phyloP scores from a whole-genome alignment of 192 early-diverging fungal species.

The Irineochytrium annulatum region DNA sequence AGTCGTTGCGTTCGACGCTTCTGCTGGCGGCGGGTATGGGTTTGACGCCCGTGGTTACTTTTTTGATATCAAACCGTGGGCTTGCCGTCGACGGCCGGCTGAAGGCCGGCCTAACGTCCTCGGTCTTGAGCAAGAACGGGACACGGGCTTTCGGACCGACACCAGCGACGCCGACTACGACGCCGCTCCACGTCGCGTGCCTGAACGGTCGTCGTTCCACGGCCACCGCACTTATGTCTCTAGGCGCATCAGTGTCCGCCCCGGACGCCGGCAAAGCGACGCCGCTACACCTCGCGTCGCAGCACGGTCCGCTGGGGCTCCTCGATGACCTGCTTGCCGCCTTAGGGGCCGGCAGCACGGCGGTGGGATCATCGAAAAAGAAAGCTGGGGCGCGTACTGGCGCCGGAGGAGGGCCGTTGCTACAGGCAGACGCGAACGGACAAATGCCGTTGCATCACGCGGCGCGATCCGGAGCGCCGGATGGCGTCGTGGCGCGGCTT shows the following conservation, averaged over 20 bases:
- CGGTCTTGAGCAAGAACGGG: background rate
- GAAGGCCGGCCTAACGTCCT: background rate
- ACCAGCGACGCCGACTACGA: background rate
- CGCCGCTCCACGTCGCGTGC: constrained; percentile 31
- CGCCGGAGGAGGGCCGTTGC: background rate
- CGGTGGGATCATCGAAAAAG: background rate
- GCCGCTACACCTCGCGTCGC: constrained; percentile 28
- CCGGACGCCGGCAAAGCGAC: constrained; percentile 13
- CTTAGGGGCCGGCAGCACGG: background rate
- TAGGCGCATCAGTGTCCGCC: constrained; percentile 1
- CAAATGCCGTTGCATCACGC: constrained; percentile 35
- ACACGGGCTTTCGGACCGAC: background rate
- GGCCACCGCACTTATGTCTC: constrained; percentile 9
- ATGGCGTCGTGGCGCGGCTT: constrained; percentile 16
- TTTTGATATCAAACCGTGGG: background rate
- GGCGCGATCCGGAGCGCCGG: constrained; percentile 26
- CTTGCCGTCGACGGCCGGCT: constrained; percentile 5
- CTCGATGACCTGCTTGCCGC: constrained; percentile 10
- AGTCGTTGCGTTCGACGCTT: background rate
- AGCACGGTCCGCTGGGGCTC: constrained; percentile 16
- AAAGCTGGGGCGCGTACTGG: background rate
- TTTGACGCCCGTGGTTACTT: background rate
- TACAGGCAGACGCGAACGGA: constrained; percentile 21
- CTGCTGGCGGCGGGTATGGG: constrained; percentile 16
- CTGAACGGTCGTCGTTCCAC: constrained; percentile 21